Evolutionary conservation across 31 red algal species (phyloP).

Genomic region (Bonnemaisonia californica): DNA sequence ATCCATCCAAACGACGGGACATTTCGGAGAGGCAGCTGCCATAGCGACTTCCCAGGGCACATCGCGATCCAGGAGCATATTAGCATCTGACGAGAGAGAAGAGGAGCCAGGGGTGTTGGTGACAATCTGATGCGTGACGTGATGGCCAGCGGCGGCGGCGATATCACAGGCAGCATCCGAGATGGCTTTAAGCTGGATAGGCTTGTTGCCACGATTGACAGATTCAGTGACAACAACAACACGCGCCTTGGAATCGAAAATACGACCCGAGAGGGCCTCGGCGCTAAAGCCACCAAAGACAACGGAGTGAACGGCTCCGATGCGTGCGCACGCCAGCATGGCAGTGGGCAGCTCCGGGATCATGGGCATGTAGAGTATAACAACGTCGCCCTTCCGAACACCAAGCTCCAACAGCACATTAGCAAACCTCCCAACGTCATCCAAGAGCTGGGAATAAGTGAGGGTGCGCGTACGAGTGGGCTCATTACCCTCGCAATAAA

Average conservation of each 20-base stretch:
- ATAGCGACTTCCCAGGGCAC: constrained; percentile 58
- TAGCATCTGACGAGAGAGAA: not conserved
- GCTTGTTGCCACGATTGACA: constrained; percentile 74
- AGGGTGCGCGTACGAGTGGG: not conserved
- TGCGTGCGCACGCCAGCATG: constrained; percentile 96
- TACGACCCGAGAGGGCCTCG: constrained; percentile 86
- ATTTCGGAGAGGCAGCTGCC: constrained; percentile 17
- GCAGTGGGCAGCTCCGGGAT: constrained; percentile 80
- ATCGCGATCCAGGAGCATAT: constrained; percentile 39
- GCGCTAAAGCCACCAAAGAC: constrained; percentile 97
- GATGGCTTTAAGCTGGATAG: constrained; percentile 73
- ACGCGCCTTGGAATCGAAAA: constrained; percentile 51
- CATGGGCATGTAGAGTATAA: constrained; percentile 96
- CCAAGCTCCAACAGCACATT: constrained; percentile 60
- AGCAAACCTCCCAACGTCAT: constrained; percentile 67
- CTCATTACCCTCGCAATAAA: constrained; percentile 84
- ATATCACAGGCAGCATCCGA: constrained; percentile 80
- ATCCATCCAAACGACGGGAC: constrained; percentile 82
- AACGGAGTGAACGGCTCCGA: constrained; percentile 97
- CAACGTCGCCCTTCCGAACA: constrained; percentile 80
- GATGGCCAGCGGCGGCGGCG: constrained; percentile 41
- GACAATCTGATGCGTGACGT: constrained; percentile 56
- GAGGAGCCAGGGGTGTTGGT: not conserved
- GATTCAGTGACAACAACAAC: constrained; percentile 83
- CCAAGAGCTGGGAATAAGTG: constrained; percentile 76